Percentiles rank a stretch among this genome's conserved stretches.
phyloP scores from a whole-genome alignment of 83 land plant species.

The Picea abies region DNA sequence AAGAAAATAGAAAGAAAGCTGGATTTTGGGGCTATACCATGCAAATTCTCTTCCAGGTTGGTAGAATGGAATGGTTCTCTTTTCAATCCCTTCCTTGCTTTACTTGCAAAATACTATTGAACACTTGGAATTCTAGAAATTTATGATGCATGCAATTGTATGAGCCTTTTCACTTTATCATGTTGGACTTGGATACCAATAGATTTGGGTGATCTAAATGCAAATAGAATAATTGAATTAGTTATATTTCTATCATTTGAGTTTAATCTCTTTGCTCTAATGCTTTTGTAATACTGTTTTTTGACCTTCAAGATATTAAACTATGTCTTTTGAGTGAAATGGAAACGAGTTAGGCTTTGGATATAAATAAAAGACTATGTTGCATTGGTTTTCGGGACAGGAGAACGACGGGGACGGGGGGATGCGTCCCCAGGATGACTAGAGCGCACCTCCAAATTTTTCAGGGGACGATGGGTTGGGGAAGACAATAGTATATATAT shows the following conservation, averaged over 20 bases:
- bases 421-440: too few species aligned
- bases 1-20: constrained; percentile 21
- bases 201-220: neutral
- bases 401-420: too few species aligned
- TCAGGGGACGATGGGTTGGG: too few species aligned
- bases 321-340: too few species aligned
- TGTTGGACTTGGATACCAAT: neutral
- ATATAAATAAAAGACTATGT: too few species aligned
- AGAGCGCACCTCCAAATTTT: too few species aligned
- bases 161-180: neutral
- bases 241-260: neutral
- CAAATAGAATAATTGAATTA: neutral
- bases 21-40: constrained; percentile 49
- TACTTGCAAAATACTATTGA: neutral
- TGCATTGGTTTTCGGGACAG: too few species aligned
- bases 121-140: neutral
- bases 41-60: constrained; percentile 57
- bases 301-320: neutral
- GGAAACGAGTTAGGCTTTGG: too few species aligned
- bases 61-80: neutral
- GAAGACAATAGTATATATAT: too few species aligned
- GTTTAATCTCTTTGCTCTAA: neutral
- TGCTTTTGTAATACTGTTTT: neutral
- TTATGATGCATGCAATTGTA: neutral
- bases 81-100: neutral